A percentile compares a stretch with the other conserved stretches of the same genome.
These are phyloP conservation scores for Kwoniella heveanensis DNA, from an alignment of 768 basidiomycete genomes.

Conservation along the genomic window DNA sequence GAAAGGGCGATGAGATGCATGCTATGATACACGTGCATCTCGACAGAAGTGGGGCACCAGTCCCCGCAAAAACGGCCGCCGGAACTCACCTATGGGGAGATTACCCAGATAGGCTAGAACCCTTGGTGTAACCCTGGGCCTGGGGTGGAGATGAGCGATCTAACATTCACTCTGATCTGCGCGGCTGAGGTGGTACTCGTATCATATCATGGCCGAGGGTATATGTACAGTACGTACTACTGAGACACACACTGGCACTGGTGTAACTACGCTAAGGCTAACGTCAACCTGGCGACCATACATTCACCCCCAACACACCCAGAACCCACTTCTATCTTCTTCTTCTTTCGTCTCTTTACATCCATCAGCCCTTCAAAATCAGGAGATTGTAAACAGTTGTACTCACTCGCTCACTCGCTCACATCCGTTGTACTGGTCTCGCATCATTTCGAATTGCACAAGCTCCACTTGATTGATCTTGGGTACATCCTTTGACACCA, in stretches of 20 bases:
- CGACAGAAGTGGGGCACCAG: too few relatives aligned
- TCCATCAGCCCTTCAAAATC: neutral
- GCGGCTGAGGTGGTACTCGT: too few relatives aligned
- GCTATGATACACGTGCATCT: too few relatives aligned
- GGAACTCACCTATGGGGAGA: too few relatives aligned
- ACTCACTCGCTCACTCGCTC: neutral
- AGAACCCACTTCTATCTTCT: neutral
- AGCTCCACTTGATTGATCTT: neutral
- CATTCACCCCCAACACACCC: neutral
- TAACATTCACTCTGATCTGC: too few relatives aligned
- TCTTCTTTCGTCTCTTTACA: neutral
- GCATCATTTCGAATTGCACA: neutral
- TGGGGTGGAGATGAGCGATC: too few relatives aligned
- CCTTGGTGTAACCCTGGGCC: too few relatives aligned
- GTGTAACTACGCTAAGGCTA: neutral
- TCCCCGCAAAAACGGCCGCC: too few relatives aligned
- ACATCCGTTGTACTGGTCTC: neutral
- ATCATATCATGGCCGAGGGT: too few relatives aligned
- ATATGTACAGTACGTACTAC: too few relatives aligned
- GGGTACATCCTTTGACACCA: neutral
- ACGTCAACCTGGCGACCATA: neutral
- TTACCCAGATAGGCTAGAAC: too few relatives aligned
- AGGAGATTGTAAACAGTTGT: neutral
- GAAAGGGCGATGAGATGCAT: too few relatives aligned
- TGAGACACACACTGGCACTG: neutral